Evolutionary conservation across 2,329 filamentous ascomycete genomes (phyloP).

Genomic region (Zymoseptoria tritici): DNA sequence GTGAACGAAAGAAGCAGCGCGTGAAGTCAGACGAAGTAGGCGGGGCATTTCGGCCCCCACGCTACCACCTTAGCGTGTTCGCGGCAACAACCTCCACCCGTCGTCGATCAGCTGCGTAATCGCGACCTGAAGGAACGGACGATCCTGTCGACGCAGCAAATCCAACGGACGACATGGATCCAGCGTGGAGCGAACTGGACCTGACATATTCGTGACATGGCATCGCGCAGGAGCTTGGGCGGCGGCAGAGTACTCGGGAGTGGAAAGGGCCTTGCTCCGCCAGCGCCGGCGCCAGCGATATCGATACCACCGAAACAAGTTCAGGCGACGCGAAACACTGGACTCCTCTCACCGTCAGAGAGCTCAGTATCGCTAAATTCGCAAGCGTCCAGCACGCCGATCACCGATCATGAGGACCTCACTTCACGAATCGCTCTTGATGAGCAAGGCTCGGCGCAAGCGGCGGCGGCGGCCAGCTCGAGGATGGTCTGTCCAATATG

Average conservation of each 20-base stretch:
- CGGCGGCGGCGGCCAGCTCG: constrained; percentile 52
- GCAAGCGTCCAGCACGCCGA: constrained; percentile 62
- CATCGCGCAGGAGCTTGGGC: constrained; percentile 71
- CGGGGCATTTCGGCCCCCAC: not conserved
- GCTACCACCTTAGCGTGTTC: not conserved
- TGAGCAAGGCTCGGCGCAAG: constrained; percentile 48
- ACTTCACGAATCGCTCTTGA: constrained; percentile 71
- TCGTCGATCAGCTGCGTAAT: not conserved
- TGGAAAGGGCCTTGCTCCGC: constrained; percentile 71
- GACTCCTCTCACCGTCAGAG: constrained; percentile 53
- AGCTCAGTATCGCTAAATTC: constrained; percentile 76
- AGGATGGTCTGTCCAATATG: constrained; percentile 93
- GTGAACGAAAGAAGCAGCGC: not conserved
- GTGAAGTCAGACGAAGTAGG: not conserved
- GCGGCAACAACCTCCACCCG: not conserved
- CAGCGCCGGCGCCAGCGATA: constrained; percentile 39
- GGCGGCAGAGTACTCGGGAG: constrained; percentile 86
- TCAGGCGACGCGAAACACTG: constrained; percentile 20
- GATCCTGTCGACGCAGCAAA: not conserved
- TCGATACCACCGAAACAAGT: constrained; percentile 47
- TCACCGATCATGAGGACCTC: constrained; percentile 69
- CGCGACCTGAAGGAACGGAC: not conserved
- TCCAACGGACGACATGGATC: not conserved
- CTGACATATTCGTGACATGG: constrained; percentile 49
- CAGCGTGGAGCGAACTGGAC: not conserved